phyloP scores from a whole-genome alignment of 176 grass and related monocot genomes.

The Miscanthus lutarioriparius region DNA sequence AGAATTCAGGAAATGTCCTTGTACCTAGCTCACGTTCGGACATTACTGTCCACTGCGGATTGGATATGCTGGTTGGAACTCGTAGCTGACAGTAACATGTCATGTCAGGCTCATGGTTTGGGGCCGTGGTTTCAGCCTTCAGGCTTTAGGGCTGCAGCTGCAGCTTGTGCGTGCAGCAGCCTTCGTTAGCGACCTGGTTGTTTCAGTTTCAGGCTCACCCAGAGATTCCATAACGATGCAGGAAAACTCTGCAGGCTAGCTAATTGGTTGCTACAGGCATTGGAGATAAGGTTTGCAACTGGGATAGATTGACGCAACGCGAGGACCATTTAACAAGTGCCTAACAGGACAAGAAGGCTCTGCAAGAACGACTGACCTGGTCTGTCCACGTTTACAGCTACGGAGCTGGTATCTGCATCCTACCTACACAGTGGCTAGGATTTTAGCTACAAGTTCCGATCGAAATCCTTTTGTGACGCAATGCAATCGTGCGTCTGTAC shows the following conservation, averaged over 20 bases:
- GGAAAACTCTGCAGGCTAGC: slow-evolving; percentile 13
- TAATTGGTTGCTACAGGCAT: background rate
- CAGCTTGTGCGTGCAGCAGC: background rate
- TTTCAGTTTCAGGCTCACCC: background rate
- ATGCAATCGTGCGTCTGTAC: too few species aligned
- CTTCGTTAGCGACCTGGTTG: background rate
- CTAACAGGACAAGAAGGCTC: slow-evolving; percentile 40
- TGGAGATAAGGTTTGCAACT: slow-evolving; percentile 14
- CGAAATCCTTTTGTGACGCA: background rate
- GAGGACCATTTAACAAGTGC: slow-evolving; percentile 23
- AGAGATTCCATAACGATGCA: slow-evolving; percentile 13
- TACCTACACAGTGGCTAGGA: background rate
- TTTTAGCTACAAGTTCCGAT: slow-evolving; percentile 28
- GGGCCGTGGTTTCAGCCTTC: background rate
- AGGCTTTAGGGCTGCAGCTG: background rate
- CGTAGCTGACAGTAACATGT: slow-evolving; percentile 43
- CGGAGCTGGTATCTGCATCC: background rate
- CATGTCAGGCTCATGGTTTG: background rate
- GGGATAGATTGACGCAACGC: background rate
- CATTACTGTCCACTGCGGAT: background rate
- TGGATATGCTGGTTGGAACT: slow-evolving; percentile 32
- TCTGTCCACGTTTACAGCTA: slow-evolving; percentile 25
- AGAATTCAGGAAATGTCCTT: background rate
- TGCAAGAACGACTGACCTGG: slow-evolving; percentile 1
- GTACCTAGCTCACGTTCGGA: background rate